Conservation (phyloP, 305 asterid species). For the Solanum chacoense region DNA sequence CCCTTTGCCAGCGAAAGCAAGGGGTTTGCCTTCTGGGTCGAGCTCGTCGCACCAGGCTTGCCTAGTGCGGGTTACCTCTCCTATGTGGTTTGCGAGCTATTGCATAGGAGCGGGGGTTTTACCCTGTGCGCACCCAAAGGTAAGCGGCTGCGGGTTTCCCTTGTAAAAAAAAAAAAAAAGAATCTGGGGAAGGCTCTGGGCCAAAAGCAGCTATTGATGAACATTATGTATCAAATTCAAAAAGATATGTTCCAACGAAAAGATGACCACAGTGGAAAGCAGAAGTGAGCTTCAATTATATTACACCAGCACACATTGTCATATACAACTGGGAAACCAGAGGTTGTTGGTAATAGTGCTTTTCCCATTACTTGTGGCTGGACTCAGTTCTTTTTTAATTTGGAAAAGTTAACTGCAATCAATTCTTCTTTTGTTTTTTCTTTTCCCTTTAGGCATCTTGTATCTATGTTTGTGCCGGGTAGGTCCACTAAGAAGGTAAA, state of each 20-base stretch:
- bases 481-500: neutral
- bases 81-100: no score
- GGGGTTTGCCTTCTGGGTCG: no score
- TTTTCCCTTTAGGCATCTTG: neutral
- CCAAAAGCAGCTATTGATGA: neutral
- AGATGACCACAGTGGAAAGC: constrained; percentile 4
- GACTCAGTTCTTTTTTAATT: neutral
- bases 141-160: no score
- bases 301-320: neutral
- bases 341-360: neutral
- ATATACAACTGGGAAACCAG: neutral
- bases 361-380: constrained; percentile 5
- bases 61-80: no score
- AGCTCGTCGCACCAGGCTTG: no score
- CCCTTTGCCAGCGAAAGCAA: no score
- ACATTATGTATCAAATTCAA: neutral
- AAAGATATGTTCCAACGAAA: constrained; percentile 1
- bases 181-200: neutral
- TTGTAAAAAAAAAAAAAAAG: neutral
- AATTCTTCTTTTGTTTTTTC: constrained; percentile 1
- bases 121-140: no score
- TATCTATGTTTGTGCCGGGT: neutral
- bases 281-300: neutral
- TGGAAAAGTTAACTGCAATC: neutral
- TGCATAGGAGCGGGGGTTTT: no score